phyloP scores from a whole-genome alignment of 208 protist genomes.

The Acanthamoeba healyi region DNA sequence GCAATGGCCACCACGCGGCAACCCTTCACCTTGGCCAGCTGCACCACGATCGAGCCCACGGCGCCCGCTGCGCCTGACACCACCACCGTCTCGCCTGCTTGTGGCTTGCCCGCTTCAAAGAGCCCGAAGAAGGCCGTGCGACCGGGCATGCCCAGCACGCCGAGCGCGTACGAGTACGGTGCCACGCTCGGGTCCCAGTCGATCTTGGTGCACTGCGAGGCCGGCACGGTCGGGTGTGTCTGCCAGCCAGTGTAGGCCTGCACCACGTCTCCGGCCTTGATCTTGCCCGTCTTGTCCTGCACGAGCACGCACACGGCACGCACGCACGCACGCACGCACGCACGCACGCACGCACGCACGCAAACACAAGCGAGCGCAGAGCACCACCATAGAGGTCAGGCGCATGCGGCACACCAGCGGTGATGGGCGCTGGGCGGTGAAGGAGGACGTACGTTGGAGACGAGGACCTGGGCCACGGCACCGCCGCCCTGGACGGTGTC shows the following conservation, averaged over 20 bases:
- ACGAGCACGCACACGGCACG: too few relatives aligned
- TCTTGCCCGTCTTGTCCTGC: conserved; percentile 53
- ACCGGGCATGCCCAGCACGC: conserved; percentile 71
- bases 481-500: conserved; percentile 31
- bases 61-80: conserved; percentile 84
- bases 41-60: conserved; percentile 78
- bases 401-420: too few relatives aligned
- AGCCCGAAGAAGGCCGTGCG: conserved; percentile 72
- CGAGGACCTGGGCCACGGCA: conserved; percentile 13
- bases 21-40: conserved; percentile 77
- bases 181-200: conserved; percentile 63
- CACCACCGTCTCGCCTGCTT: conserved; percentile 85
- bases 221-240: not conserved
- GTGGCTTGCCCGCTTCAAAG: conserved; percentile 71
- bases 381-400: not conserved
- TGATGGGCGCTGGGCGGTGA: not conserved
- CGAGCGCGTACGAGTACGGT: conserved; percentile 59
- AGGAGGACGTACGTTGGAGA: conserved; percentile 37
- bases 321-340: too few relatives aligned
- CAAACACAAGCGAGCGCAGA: too few relatives aligned
- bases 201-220: not conserved
- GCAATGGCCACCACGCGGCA: conserved; percentile 82
- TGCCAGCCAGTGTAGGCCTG: conserved; percentile 65
- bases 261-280: conserved; percentile 57
- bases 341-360: too few relatives aligned